phyloP scores from a whole-genome alignment of 768 basidiomycete species.

The Asterophora parasitica region DNA sequence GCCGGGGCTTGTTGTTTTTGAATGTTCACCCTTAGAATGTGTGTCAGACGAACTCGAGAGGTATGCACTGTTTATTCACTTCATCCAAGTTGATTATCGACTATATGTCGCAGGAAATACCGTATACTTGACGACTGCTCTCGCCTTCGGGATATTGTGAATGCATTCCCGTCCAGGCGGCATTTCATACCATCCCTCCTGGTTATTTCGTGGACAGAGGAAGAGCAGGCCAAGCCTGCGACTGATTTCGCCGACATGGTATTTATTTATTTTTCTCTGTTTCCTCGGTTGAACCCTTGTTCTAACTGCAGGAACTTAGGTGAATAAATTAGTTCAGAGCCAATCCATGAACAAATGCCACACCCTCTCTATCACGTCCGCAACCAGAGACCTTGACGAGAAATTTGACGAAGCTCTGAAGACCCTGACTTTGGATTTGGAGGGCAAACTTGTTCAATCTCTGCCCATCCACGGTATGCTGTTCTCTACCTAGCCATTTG shows the following conservation, averaged over 20 bases:
- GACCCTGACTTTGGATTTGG: constrained; percentile 44
- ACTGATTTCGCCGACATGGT: constrained; percentile 64
- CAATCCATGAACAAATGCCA: constrained; percentile 35
- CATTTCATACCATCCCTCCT: constrained; percentile 62
- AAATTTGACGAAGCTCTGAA: constrained; percentile 44
- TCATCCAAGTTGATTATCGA: constrained; percentile 6
- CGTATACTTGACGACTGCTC: constrained; percentile 68
- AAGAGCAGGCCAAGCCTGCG: constrained; percentile 28
- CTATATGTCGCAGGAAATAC: constrained; percentile 47
- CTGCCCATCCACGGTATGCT: constrained; percentile 42
- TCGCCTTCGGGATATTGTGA: constrained; percentile 61
- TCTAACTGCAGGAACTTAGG: constrained; percentile 31
- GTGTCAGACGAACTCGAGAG: constrained; percentile 61
- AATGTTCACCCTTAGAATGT: constrained; percentile 64
- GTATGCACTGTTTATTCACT: constrained; percentile 30
- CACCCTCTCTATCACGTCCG: constrained; percentile 47
- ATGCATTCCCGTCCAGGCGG: constrained; percentile 45
- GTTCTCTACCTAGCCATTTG: background rate
- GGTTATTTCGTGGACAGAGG: constrained; percentile 56
- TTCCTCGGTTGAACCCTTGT: background rate
- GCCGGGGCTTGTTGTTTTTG: constrained; percentile 73
- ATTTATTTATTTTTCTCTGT: constrained; percentile 13
- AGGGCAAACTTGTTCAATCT: constrained; percentile 50
- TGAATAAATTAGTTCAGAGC: constrained; percentile 42
- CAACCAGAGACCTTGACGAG: constrained; percentile 52